Percentiles rank a stretch among this genome's conserved stretches.
phyloP scores from a whole-genome alignment of 441 rosid species.

The Geranium incanum region DNA sequence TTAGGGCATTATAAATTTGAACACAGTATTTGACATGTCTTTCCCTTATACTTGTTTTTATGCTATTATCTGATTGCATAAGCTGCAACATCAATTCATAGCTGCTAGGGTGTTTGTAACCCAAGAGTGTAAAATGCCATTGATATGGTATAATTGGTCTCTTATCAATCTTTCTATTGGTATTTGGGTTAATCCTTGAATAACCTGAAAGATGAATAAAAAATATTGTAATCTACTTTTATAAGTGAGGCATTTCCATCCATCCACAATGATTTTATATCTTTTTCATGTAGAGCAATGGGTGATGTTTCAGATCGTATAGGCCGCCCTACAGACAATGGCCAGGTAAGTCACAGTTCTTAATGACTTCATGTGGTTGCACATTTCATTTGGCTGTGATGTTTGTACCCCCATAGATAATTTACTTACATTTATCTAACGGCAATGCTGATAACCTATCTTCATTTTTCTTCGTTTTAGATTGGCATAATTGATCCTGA shows the following conservation, averaged over 20 bases:
- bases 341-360: conserved; percentile 52
- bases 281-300: conserved; percentile 61
- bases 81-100: not conserved
- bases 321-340: conserved; percentile 93
- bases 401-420: conserved; percentile 1
- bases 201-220: not conserved
- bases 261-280: not conserved
- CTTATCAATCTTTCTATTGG: conserved; percentile 1
- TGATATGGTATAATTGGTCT: not conserved
- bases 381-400: not conserved
- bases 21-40: not conserved
- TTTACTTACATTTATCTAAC: not conserved
- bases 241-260: conserved; percentile 2
- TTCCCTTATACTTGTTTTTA: too few species aligned
- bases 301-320: conserved; percentile 97
- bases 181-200: not conserved
- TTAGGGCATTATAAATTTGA: not conserved
- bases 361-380: not conserved
- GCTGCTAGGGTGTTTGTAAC: not conserved
- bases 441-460: not conserved
- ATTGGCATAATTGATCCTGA: conserved; percentile 96
- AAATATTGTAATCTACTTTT: conserved; percentile 9
- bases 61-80: not conserved
- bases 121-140: not conserved
- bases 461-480: conserved; percentile 28